Percentiles rank a stretch among this genome's conserved stretches.
phyloP scores from a whole-genome alignment of 177 flowering plant species.

The Vitis hybrid region DNA sequence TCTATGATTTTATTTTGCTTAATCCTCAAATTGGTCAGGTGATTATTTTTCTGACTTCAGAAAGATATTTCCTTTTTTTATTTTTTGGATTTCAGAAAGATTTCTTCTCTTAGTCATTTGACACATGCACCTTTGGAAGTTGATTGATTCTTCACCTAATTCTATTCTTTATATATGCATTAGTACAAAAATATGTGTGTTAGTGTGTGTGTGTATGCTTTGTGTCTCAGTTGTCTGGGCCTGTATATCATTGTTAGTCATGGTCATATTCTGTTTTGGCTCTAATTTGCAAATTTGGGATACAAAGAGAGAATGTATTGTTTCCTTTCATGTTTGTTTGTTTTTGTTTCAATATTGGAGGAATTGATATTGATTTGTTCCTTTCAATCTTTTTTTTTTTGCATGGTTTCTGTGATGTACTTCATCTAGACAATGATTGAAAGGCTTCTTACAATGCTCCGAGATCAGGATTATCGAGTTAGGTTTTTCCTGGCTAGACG shows the following conservation, averaged over 20 bases:
- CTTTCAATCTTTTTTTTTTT: constrained; percentile 1
- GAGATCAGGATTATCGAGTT: constrained; percentile 89
- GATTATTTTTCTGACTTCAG: constrained; percentile 5
- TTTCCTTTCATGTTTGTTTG: not conserved
- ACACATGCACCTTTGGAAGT: not conserved
- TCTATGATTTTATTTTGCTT: constrained; percentile 63
- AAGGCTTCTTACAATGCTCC: constrained; percentile 65
- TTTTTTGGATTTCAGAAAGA: not conserved
- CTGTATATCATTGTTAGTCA: too few relatives aligned
- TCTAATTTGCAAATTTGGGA: not conserved
- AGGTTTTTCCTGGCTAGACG: constrained; percentile 65
- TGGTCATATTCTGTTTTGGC: not conserved
- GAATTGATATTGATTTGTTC: not conserved
- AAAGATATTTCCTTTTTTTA: not conserved
- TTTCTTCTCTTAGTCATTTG: not conserved
- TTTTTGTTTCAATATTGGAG: not conserved
- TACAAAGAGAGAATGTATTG: not conserved
- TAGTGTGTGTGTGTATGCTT: too few relatives aligned
- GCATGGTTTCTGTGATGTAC: constrained; percentile 1
- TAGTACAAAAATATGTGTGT: too few relatives aligned
- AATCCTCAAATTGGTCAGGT: constrained; percentile 87
- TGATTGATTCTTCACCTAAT: not conserved
- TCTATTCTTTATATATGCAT: not conserved
- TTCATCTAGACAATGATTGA: constrained; percentile 69
- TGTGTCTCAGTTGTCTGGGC: too few relatives aligned